These are phyloP conservation scores for Datura wrightii DNA, from an alignment of 257 asterid genomes.

Conservation along the genomic window DNA sequence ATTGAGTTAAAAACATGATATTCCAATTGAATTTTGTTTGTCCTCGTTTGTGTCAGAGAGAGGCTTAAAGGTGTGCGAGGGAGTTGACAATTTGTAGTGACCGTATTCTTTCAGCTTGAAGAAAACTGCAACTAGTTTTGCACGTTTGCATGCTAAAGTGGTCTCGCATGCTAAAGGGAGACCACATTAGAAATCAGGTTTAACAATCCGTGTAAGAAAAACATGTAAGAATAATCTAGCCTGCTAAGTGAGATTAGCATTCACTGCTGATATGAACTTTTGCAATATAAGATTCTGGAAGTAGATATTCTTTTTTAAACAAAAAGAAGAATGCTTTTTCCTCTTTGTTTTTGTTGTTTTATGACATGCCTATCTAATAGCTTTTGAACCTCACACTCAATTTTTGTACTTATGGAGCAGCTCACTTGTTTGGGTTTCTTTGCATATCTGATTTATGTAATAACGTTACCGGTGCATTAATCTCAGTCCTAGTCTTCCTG, in stretches of 20 bases:
- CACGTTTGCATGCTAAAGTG: background rate
- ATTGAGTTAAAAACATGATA: background rate
- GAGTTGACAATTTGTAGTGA: background rate
- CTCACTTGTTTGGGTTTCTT: conserved; percentile 14
- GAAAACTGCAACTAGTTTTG: conserved; percentile 1
- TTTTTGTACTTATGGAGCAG: conserved; percentile 6
- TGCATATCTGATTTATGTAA: background rate
- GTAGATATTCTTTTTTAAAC: background rate
- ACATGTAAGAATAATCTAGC: background rate
- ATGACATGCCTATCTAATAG: conserved; percentile 1
- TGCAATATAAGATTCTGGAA: background rate
- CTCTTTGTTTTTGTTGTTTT: conserved; percentile 16
- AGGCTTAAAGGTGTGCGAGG: too few relatives aligned
- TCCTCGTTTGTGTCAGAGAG: background rate
- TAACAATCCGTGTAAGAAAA: background rate
- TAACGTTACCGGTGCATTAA: background rate
- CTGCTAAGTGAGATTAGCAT: background rate
- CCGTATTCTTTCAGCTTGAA: background rate
- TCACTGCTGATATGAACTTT: background rate
- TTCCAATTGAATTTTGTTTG: background rate
- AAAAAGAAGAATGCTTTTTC: background rate
- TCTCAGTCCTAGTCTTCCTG: conserved; percentile 10
- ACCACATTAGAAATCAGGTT: conserved; percentile 6
- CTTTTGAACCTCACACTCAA: background rate
- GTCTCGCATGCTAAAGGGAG: background rate